A percentile compares a stretch with the other conserved stretches of the same genome.
Evolutionary conservation across 352 stramenopile species (phyloP).

Genomic region (Blastocystis sp.): DNA sequence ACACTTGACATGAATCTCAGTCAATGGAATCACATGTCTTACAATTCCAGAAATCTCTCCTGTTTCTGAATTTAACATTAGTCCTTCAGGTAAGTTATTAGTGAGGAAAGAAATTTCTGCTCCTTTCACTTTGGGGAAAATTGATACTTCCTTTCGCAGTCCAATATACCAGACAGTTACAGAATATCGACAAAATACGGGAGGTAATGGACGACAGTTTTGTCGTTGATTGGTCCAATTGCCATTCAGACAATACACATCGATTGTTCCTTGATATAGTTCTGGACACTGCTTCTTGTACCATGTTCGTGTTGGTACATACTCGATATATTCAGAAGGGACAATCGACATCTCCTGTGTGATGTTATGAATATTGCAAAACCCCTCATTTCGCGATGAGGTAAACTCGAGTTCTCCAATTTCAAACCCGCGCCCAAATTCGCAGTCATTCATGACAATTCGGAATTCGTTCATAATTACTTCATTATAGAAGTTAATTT

Average conservation of each 20-base stretch:
- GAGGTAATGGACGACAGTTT: neutral
- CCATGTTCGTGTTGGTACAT: slow-evolving; percentile 26
- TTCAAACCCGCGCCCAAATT: slow-evolving; percentile 13
- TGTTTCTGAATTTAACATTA: neutral
- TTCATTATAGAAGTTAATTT: slow-evolving; percentile 19
- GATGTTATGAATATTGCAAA: slow-evolving; percentile 28
- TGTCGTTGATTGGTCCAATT: slow-evolving; percentile 29
- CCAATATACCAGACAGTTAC: neutral
- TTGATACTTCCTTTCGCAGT: neutral
- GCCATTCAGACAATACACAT: slow-evolving; percentile 6
- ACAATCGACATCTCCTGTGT: too few relatives aligned
- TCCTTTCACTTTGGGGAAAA: neutral
- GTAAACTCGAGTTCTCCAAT: slow-evolving; percentile 10
- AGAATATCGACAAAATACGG: neutral
- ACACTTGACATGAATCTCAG: neutral
- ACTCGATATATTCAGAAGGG: neutral
- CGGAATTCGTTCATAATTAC: neutral
- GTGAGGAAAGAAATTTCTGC: slow-evolving; percentile 3
- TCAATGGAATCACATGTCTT: neutral
- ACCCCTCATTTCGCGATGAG: neutral
- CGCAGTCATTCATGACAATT: neutral
- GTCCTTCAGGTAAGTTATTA: neutral
- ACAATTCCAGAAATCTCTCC: slow-evolving; percentile 12
- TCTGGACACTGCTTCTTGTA: neutral
- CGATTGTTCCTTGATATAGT: neutral